These are phyloP conservation scores for Fusarium udum DNA, from an alignment of 2,329 filamentous ascomycete species.

Conservation along the genomic window DNA sequence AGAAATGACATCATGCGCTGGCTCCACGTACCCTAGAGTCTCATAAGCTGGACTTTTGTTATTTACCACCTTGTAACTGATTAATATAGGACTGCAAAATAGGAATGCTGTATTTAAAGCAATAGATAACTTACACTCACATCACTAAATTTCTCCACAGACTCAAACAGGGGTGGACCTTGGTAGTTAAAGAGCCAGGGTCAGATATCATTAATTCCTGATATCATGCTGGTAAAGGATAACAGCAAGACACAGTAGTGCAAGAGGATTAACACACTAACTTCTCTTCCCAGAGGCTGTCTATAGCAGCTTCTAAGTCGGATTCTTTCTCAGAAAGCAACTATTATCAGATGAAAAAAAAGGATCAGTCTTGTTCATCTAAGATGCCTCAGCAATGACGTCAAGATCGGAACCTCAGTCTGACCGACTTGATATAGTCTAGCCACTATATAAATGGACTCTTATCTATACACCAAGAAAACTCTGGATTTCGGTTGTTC, in stretches of 20 bases:
- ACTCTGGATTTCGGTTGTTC: not conserved
- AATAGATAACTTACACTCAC: fast-evolving
- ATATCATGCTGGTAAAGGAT: no score
- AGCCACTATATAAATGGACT: no score
- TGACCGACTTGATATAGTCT: not conserved
- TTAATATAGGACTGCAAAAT: no score
- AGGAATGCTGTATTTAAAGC: not conserved
- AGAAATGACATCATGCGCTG: not conserved
- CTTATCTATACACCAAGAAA: not conserved
- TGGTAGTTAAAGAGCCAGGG: no score
- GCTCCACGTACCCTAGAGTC: not conserved
- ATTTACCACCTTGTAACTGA: no score
- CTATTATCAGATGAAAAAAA: not conserved
- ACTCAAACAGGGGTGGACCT: not conserved
- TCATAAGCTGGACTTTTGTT: no score
- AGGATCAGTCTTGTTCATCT: not conserved
- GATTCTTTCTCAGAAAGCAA: not conserved
- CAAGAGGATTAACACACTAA: no score
- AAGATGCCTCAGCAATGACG: not conserved
- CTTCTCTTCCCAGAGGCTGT: not conserved
- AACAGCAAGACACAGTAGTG: no score
- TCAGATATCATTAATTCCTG: no score
- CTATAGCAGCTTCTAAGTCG: not conserved
- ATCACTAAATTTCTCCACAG: no score
- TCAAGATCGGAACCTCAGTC: not conserved